Base-by-base conservation (phyloP, 768 basidiomycete genomes). In the Rhodosporidiobolus sp. region DNA sequence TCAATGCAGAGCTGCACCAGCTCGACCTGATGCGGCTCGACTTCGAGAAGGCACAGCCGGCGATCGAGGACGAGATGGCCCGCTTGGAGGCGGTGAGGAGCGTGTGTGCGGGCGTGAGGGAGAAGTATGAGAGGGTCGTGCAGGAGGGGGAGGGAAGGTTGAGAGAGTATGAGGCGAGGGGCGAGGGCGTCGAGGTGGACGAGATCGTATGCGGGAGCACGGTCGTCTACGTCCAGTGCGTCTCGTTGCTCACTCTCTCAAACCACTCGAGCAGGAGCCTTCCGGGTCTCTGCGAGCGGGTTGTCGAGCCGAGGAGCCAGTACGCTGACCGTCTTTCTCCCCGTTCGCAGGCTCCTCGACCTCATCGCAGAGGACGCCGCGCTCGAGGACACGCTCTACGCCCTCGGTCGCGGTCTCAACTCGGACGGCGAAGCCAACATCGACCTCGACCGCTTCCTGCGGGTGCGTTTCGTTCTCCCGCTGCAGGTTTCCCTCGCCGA, bases 301-400 rank as follows among this genome's bases (percentile, higher is more conserved):
- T 43, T 6, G 46, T 2, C 11, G 11, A 4, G 48, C 6, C 55
- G 4, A 17, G 5, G n/a, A 4, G 55, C 14, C 20, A 8, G 55
- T 45, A 20, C 22, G 46, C 38, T 22, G 22, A 34, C 26, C 28
- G 17, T 8, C 28, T 34, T 45, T 14, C 16, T 20, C 19, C n/a
- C 34, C n/a, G 38, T n/a, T 20, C 28, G 16, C 79, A 98, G 95
- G 82, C 84, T 99, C 32, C 88, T 97, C 76, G 91, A 97, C 79
- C 85, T 98, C 38, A 89, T 97, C n/a, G 94, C 96, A n/a, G 96
- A 99, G 81, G 96, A 98, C 81, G 94, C 93, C 78, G 93, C 95
- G 2, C 94, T 98, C 79, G 95, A 97, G 82, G 96, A 98, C 81
- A 95, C 95, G 57, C 90, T 96, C 70, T 99, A 97, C 82, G 94